Evolutionary conservation across 306 rosid genomes (phyloP).

Genomic region (Biancaea sappan): DNA sequence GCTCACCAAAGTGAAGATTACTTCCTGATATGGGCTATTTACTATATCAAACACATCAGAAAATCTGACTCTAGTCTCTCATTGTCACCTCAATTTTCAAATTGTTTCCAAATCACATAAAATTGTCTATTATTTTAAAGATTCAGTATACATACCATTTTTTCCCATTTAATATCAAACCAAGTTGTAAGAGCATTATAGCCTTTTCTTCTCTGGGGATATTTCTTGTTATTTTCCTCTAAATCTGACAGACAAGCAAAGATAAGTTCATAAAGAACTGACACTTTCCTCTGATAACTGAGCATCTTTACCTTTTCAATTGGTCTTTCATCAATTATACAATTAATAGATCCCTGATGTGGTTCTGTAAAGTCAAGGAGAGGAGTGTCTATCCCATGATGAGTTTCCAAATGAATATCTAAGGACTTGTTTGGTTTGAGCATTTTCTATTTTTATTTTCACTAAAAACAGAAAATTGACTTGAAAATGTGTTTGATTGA

Average conservation of each 20-base stretch:
- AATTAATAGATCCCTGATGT: conserved; percentile 29
- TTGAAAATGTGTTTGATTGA: too few species aligned
- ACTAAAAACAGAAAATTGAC: too few species aligned
- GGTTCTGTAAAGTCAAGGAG: conserved; percentile 36
- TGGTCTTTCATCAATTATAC: conserved; percentile 51
- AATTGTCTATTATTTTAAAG: conserved; percentile 19
- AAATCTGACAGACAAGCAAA: conserved; percentile 78
- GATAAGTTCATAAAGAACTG: conserved; percentile 77
- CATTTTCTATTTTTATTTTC: too few species aligned
- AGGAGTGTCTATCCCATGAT: conserved; percentile 33
- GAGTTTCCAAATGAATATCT: conserved; percentile 39
- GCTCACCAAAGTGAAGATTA: conserved; percentile 23
- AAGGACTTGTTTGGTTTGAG: too few species aligned
- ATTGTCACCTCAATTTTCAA: conserved; percentile 8
- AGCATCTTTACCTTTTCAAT: conserved; percentile 68
- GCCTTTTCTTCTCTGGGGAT: conserved; percentile 68
- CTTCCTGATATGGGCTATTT: conserved; percentile 11
- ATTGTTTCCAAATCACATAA: conserved; percentile 13
- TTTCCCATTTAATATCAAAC: conserved; percentile 84
- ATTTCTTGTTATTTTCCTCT: conserved; percentile 49
- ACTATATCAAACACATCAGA: conserved; percentile 13
- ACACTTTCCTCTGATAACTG: conserved; percentile 75
- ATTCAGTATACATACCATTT: conserved; percentile 64
- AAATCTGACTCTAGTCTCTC: conserved; percentile 14
- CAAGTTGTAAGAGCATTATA: conserved; percentile 89